These are phyloP conservation scores for Pseudopyrenochaeta lycopersici DNA, from an alignment of 2,329 filamentous ascomycete genomes.

Conservation along the genomic window DNA sequence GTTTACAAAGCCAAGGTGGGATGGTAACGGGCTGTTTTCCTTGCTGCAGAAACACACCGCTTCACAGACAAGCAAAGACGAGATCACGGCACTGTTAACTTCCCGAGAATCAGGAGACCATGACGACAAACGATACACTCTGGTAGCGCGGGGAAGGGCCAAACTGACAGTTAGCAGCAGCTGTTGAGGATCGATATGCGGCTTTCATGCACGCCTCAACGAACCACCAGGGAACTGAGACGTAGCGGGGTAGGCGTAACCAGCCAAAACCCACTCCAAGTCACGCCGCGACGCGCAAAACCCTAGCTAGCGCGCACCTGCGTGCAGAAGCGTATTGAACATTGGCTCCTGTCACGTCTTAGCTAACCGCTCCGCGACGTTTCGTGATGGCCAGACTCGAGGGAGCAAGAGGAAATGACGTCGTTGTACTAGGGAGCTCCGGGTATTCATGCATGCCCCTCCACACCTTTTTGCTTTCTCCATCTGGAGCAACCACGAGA, in stretches of 20 bases:
- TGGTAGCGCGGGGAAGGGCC: constrained; percentile 18
- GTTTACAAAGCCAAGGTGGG: neutral
- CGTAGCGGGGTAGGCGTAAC: constrained; percentile 37
- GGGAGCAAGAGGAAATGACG: constrained; percentile 11
- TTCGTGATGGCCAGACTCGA: constrained; percentile 13
- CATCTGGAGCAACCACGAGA: neutral
- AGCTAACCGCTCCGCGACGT: constrained; percentile 14
- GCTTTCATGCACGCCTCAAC: constrained; percentile 27
- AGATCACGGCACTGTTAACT: neutral
- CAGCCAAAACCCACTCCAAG: constrained; percentile 5
- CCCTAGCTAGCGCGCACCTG: neutral
- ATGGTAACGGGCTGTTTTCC: neutral
- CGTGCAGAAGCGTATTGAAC: neutral
- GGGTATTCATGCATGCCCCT: constrained; percentile 3
- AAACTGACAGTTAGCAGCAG: constrained; percentile 21
- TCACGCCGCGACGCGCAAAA: constrained; percentile 1
- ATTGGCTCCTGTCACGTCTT: neutral
- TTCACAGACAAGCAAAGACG: neutral
- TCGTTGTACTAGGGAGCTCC: constrained; percentile 4
- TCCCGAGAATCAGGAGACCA: constrained; percentile 13
- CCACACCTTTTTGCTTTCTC: constrained; percentile 3
- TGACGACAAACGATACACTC: constrained; percentile 1
- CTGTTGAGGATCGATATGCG: constrained; percentile 35
- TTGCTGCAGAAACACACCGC: constrained; percentile 2
- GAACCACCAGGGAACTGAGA: constrained; percentile 11